Evolutionary conservation across 169 alveolate species (phyloP).

Genomic region (Cryptosporidium andersoni): DNA sequence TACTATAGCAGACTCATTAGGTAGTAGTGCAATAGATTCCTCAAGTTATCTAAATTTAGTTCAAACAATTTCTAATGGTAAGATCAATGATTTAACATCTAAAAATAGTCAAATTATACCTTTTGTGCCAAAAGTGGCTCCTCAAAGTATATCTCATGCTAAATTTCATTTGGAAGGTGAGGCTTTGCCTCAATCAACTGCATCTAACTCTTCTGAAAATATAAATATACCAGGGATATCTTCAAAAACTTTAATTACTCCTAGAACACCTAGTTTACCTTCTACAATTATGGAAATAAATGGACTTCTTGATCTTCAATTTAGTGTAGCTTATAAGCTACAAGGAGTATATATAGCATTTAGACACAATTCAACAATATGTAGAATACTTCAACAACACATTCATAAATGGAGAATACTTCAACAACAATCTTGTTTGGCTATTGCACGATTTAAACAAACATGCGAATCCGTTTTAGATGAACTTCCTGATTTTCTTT

Average conservation of each 20-base stretch:
- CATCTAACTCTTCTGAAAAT: too few relatives aligned
- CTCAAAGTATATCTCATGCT: too few relatives aligned
- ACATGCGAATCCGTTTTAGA: constrained; percentile 69
- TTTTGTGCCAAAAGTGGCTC: too few relatives aligned
- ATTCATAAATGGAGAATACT: constrained; percentile 65
- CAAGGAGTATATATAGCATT: constrained; percentile 66
- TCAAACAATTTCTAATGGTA: too few relatives aligned
- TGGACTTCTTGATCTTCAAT: constrained; percentile 41
- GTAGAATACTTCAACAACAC: constrained; percentile 49
- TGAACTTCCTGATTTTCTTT: constrained; percentile 64
- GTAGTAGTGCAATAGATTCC: too few relatives aligned
- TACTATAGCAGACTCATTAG: too few relatives aligned
- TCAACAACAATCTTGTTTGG: constrained; percentile 50
- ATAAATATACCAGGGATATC: too few relatives aligned
- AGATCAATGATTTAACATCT: too few relatives aligned
- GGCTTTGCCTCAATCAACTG: too few relatives aligned
- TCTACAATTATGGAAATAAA: constrained; percentile 64
- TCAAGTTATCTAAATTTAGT: too few relatives aligned
- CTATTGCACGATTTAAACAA: constrained; percentile 62
- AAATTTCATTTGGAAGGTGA: too few relatives aligned
- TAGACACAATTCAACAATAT: constrained; percentile 59
- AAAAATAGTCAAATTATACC: too few relatives aligned
- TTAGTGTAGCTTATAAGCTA: constrained; percentile 57
- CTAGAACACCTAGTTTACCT: not conserved
- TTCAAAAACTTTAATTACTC: not conserved